Percentiles rank a stretch among this genome's conserved stretches.
Evolutionary conservation across 2,329 filamentous ascomycete genomes (phyloP).

Genomic region (Paraphaeosphaeria sporulosa): DNA sequence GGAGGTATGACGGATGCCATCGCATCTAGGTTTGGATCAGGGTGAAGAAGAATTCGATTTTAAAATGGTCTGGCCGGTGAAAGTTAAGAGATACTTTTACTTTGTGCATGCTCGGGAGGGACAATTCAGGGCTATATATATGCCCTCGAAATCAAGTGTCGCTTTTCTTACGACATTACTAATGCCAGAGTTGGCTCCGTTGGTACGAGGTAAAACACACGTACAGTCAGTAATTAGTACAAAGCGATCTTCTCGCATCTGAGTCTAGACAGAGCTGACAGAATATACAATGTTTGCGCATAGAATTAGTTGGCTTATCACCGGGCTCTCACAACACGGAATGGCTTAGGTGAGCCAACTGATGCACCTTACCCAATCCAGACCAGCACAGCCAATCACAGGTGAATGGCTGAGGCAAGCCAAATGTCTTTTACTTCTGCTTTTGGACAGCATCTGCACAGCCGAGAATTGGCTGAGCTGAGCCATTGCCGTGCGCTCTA

Average conservation of each 20-base stretch:
- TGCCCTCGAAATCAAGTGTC: too few relatives aligned
- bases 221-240: background rate
- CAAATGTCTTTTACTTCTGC: background rate
- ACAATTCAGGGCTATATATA: background rate
- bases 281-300: background rate
- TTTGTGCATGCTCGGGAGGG: background rate
- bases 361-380: background rate
- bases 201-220: background rate
- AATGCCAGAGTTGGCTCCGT: background rate
- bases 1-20: background rate
- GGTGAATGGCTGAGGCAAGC: slow-evolving; percentile 6
- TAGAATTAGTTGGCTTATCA: background rate
- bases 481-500: background rate
- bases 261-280: background rate
- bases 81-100: background rate
- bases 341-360: slow-evolving; percentile 11
- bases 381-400: background rate
- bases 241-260: background rate
- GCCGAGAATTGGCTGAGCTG: background rate
- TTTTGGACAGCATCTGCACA: background rate
- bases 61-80: background rate
- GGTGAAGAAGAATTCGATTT: too few relatives aligned
- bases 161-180: too few relatives aligned
- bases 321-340: background rate
- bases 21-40: background rate